These are phyloP conservation scores for Leptodontidium sp. DNA, from an alignment of 2,329 filamentous ascomycete species.

Conservation along the genomic window DNA sequence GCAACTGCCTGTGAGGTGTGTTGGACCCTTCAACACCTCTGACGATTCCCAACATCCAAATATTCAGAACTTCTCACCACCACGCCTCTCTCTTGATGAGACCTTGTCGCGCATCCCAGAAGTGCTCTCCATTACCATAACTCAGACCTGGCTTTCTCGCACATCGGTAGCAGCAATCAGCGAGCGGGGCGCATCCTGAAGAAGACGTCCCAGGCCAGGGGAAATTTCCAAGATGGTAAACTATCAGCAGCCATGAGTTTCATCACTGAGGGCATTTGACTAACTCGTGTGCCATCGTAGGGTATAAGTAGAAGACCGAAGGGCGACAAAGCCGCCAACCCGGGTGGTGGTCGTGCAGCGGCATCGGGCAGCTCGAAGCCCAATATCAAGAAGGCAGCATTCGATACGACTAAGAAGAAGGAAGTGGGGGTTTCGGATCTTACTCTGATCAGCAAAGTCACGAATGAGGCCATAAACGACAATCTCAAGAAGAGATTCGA, in stretches of 20 bases:
- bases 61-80: slow-evolving; percentile 15
- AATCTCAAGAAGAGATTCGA: slow-evolving; percentile 99
- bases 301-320: slow-evolving; percentile 48
- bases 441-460: slow-evolving; percentile 97
- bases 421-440: slow-evolving; percentile 98
- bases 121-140: slow-evolving; percentile 16
- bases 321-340: slow-evolving; percentile 44
- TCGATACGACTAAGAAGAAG: slow-evolving; percentile 98
- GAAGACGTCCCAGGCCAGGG: slow-evolving; percentile 25
- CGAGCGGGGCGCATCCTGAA: slow-evolving; percentile 35
- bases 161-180: neutral
- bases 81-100: slow-evolving; percentile 27
- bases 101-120: slow-evolving; percentile 13
- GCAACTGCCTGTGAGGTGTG: slow-evolving; percentile 1
- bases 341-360: slow-evolving; percentile 38
- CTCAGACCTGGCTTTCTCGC: slow-evolving; percentile 6
- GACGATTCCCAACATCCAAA: slow-evolving; percentile 24
- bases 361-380: slow-evolving; percentile 47
- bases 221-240: slow-evolving; percentile 42
- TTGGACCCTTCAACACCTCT: slow-evolving; percentile 10
- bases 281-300: slow-evolving; percentile 35
- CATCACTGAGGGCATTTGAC: slow-evolving; percentile 13
- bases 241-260: neutral
- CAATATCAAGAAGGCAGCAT: slow-evolving; percentile 93
- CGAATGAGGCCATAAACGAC: slow-evolving; percentile 99